Base-by-base conservation (phyloP, 202 grass and related monocot genomes). In the Musa balbisiana region DNA sequence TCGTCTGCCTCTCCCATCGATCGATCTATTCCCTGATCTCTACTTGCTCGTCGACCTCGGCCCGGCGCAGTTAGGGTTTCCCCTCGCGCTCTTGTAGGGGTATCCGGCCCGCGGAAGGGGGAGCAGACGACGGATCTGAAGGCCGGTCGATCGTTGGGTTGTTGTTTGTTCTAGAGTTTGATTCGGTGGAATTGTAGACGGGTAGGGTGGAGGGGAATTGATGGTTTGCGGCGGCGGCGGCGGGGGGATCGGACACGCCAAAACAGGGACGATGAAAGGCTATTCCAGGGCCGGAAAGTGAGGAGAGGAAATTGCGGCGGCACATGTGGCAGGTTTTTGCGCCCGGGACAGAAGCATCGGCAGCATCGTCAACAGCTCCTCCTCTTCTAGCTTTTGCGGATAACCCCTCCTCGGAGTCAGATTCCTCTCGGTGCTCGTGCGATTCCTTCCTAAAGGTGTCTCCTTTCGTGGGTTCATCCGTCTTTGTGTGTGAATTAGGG, bases 221-320 rank as follows among this genome's bases (percentile, higher is more conserved):
- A 72, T 72, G 69, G 55, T 80, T 69, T 43, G 33, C 64, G 56
- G 25, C 74, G 74, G 3, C 69, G 55, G 33, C 33, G 33, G 22
- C 33, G 76, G 65, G 70, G 76, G 76, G 64, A 22, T 79, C 76
- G 76, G 65, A 79, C 33, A 43, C 33, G 33, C 33, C 5, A 43
- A 43, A 43, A 43, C 53, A 19, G 64, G 64, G 65, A 79, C 26
- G 64, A 79, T 70, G 76, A 66, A 58, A 79, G 76, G 76, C 76
- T 79, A 79, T 79, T 64, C 76, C 69, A 70, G 76, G 76, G 52
- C 51, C 65, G 52, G 76, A 69, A 69, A 65, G 76, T 79, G 76
- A 79, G 76, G 76, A 79, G 17, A 56, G 76, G 65, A 79, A 70
- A 69, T 65, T 64, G 64, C 64, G 50, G 24, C 65, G 64, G 76